Percentiles rank a stretch among this genome's conserved stretches.
phyloP scores from a whole-genome alignment of 192 early-diverging fungal genomes.

The Mortierella alpina region DNA sequence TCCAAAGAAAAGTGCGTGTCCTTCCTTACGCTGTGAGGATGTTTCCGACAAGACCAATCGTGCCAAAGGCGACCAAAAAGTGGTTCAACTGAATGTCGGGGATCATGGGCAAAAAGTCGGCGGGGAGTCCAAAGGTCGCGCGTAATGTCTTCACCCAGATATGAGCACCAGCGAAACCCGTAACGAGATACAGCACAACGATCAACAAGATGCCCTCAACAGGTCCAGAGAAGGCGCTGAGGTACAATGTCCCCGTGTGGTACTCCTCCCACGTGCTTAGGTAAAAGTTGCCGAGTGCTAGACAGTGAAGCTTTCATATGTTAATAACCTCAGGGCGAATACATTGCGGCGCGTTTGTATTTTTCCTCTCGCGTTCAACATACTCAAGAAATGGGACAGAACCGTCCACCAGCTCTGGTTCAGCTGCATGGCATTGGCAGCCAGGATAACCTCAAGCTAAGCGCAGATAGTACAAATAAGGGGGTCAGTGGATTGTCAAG shows the following conservation, averaged over 20 bases:
- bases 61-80: conserved; percentile 62
- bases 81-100: conserved; percentile 65
- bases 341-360: too few species aligned
- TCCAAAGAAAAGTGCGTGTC: not conserved
- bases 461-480: not conserved
- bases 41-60: conserved; percentile 61
- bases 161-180: conserved; percentile 63
- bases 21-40: conserved; percentile 68
- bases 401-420: conserved; percentile 52
- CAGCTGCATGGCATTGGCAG: conserved; percentile 48
- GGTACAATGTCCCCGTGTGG: conserved; percentile 87
- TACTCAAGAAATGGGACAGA: conserved; percentile 50
- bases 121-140: conserved; percentile 19
- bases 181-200: conserved; percentile 67
- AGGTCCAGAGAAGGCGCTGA: conserved; percentile 88
- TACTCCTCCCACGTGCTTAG: conserved; percentile 96
- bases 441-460: conserved; percentile 49
- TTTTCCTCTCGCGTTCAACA: not conserved
- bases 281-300: conserved; percentile 88
- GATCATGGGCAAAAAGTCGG: conserved; percentile 52
- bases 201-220: conserved; percentile 90
- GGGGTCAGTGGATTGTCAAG: not conserved
- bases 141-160: conserved; percentile 56
- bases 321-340: not conserved
- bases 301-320: not conserved